Percentiles rank a stretch among this genome's conserved stretches.
Evolutionary conservation across 257 asterid species (phyloP).

Genomic region (Pogostemon cablin): DNA sequence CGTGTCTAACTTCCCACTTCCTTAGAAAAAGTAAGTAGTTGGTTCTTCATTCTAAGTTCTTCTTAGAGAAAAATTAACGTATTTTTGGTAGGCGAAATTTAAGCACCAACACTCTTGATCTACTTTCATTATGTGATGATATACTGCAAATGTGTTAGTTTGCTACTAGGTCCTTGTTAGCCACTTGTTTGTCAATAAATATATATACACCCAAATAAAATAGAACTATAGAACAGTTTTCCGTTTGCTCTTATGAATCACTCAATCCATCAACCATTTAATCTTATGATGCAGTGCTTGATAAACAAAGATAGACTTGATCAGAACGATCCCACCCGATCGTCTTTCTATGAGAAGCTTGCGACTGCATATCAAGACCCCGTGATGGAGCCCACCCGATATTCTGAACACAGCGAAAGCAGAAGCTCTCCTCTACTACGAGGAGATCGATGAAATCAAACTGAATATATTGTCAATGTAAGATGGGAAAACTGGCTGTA

Average conservation of each 20-base stretch:
- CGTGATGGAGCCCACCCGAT: slow-evolving; percentile 45
- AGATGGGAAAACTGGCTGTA: background rate
- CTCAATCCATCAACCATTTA: background rate
- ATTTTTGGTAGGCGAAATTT: no score
- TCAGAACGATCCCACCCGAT: slow-evolving; percentile 50
- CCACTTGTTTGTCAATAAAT: background rate
- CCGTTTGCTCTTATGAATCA: no score
- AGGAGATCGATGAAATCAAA: slow-evolving; percentile 26
- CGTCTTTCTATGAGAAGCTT: slow-evolving; percentile 63
- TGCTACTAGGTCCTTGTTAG: background rate
- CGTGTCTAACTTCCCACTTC: no score
- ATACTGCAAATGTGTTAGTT: background rate
- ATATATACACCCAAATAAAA: no score
- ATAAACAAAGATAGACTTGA: slow-evolving; percentile 78
- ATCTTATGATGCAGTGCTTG: slow-evolving; percentile 62
- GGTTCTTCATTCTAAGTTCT: no score
- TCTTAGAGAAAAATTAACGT: no score
- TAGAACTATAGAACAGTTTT: no score
- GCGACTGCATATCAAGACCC: slow-evolving; percentile 78
- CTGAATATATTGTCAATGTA: background rate
- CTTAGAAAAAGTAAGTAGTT: no score
- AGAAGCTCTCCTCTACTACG: slow-evolving; percentile 68
- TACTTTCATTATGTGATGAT: no score
- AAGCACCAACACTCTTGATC: background rate
- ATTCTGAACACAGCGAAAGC: slow-evolving; percentile 43